Conservation (phyloP, 352 stramenopile species). For the Phytophthora macrochlamydospora region DNA sequence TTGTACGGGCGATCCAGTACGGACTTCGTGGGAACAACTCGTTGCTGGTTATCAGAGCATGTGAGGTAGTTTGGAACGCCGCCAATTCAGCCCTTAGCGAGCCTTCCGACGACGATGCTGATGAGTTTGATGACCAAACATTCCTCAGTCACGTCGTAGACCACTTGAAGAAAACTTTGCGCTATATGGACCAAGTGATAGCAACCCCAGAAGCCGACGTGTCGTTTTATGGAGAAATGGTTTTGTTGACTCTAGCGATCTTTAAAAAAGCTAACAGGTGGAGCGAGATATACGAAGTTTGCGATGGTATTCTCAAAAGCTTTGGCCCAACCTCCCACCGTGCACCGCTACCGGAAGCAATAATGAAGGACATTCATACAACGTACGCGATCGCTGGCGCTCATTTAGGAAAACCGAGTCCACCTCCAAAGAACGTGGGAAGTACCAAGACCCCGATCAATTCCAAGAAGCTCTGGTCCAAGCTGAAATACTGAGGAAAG, state of each 20-base stretch:
- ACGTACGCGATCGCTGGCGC: slow-evolving; percentile 56
- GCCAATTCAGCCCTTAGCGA: slow-evolving; percentile 40
- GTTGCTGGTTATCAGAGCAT: slow-evolving; percentile 49
- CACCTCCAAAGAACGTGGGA: slow-evolving; percentile 13
- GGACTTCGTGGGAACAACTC: slow-evolving; percentile 19
- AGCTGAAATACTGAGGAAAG: slow-evolving; percentile 68
- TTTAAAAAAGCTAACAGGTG: slow-evolving; percentile 58
- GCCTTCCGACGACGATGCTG: slow-evolving; percentile 17
- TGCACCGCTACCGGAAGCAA: slow-evolving; percentile 19
- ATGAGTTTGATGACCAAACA: slow-evolving; percentile 15
- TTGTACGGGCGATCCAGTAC: slow-evolving; percentile 59
- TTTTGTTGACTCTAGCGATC: slow-evolving; percentile 54
- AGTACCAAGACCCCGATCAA: slow-evolving; percentile 37
- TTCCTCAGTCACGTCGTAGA: slow-evolving; percentile 31
- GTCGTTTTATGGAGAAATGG: slow-evolving; percentile 57
- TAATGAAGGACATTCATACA: slow-evolving; percentile 61
- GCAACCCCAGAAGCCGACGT: slow-evolving; percentile 3
- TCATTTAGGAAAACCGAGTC: slow-evolving; percentile 51
- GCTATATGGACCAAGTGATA: slow-evolving; percentile 29
- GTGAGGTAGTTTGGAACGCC: slow-evolving; percentile 84
- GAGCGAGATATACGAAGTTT: slow-evolving; percentile 44
- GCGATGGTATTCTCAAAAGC: slow-evolving; percentile 33
- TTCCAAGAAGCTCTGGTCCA: slow-evolving; percentile 50
- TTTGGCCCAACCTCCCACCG: slow-evolving; percentile 20
- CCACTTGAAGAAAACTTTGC: slow-evolving; percentile 27